Conservation (phyloP, 1,284 basidiomycete genomes). For the Coniferiporia sulphurascens region DNA sequence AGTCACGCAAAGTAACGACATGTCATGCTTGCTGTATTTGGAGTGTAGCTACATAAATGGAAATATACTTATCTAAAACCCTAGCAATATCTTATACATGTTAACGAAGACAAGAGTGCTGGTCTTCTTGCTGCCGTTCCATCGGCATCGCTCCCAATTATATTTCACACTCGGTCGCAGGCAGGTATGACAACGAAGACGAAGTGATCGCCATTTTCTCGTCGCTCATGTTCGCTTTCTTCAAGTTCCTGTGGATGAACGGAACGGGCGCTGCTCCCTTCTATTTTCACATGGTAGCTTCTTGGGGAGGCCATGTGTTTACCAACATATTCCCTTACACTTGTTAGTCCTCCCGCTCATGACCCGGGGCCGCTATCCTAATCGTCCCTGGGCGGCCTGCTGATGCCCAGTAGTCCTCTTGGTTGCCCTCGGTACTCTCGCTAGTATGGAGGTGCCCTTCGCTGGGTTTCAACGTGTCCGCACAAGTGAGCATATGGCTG, state of each 20-base stretch:
- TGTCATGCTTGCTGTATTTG: no score
- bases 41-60: no score
- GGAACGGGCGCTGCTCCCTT: conserved; percentile 91
- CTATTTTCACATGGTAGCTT: conserved; percentile 99
- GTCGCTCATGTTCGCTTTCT: conserved; percentile 99
- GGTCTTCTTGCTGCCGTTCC: conserved; percentile 95
- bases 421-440: conserved; percentile 95
- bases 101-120: conserved; percentile 89
- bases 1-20: no score
- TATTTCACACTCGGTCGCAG: conserved; percentile 98
- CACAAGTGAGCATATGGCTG: conserved; percentile 99
- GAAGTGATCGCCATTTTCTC: conserved; percentile 99
- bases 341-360: conserved; percentile 90
- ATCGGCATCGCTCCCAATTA: conserved; percentile 98
- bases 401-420: conserved; percentile 97
- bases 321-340: conserved; percentile 99
- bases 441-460: conserved; percentile 99
- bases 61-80: no score
- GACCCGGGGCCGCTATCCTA: conserved; percentile 96
- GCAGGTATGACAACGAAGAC: conserved; percentile 99
- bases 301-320: conserved; percentile 99
- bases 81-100: no score
- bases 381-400: conserved; percentile 87
- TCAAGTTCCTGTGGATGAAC: conserved; percentile 97
- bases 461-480: conserved; percentile 98